Conservation (phyloP, 164 flowering plant species). For the Warburgia ugandensis region DNA sequence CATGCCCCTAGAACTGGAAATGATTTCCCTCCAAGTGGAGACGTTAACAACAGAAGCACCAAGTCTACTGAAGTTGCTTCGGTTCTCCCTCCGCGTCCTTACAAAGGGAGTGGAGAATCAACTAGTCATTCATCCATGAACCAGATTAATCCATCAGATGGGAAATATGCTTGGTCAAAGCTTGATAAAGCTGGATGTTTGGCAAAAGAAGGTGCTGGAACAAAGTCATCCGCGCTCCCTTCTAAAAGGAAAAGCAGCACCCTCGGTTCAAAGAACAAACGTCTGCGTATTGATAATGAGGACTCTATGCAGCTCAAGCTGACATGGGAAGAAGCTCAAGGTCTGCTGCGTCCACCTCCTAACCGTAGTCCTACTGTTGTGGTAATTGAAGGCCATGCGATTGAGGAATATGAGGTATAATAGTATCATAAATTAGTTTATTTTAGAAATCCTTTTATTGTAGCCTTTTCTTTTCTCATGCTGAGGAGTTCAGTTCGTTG, state of each 20-base stretch:
- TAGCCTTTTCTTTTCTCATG: too few relatives aligned
- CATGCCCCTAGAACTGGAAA: constrained; percentile 17
- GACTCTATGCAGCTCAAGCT: constrained; percentile 66
- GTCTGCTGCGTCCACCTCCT: constrained; percentile 65
- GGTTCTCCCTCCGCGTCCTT: constrained; percentile 9
- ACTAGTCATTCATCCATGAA: constrained; percentile 16
- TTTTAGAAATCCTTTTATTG: too few relatives aligned
- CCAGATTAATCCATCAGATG: constrained; percentile 44
- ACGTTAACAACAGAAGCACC: constrained; percentile 29
- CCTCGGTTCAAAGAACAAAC: constrained; percentile 57
- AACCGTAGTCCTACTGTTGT: constrained; percentile 44
- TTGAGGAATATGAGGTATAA: constrained; percentile 75
- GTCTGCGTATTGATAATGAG: constrained; percentile 46
- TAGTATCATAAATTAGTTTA: too few relatives aligned
- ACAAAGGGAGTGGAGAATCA: constrained; percentile 14
- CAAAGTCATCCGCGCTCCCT: constrained; percentile 31
- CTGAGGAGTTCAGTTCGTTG: too few relatives aligned
- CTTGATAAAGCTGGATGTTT: constrained; percentile 49
- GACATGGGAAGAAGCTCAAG: constrained; percentile 91
- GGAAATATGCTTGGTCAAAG: constrained; percentile 36
- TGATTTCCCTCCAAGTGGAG: constrained; percentile 28
- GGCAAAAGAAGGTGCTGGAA: constrained; percentile 42
- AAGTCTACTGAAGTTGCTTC: constrained; percentile 18
- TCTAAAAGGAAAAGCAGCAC: constrained; percentile 57
- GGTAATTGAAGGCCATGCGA: constrained; percentile 73